Evolutionary conservation across 192 early-diverging fungal genomes (phyloP).

Genomic region (Ambispora gerdemannii): DNA sequence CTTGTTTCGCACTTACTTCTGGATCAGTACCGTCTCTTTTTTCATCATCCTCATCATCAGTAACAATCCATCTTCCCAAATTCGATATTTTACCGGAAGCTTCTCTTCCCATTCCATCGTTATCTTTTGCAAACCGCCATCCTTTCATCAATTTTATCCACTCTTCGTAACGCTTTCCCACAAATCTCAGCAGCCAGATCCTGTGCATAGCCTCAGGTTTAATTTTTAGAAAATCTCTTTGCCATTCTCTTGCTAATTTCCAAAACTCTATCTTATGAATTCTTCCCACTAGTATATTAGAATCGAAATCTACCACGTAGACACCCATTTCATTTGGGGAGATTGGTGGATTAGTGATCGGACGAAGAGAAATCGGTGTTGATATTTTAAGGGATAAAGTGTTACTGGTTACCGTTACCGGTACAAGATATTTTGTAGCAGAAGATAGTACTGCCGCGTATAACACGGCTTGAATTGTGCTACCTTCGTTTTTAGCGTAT

Average conservation of each 20-base stretch:
- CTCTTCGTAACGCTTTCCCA: neutral
- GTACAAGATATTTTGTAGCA: neutral
- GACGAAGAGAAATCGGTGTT: too few relatives aligned
- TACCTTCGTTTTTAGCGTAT: neutral
- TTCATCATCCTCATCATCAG: neutral
- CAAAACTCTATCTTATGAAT: neutral
- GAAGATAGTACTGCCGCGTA: neutral
- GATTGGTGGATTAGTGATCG: neutral
- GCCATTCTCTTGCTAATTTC: neutral
- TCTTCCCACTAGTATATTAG: neutral
- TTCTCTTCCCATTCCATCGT: neutral
- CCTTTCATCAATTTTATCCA: neutral
- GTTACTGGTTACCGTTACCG: neutral
- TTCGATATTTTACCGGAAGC: neutral
- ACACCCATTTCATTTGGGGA: neutral
- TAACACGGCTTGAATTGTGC: neutral
- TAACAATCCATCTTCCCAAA: neutral
- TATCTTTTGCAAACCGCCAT: neutral
- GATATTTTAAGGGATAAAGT: too few relatives aligned
- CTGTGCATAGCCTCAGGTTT: neutral
- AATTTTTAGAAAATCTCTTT: neutral
- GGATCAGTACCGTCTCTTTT: neutral
- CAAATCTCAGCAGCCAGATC: neutral
- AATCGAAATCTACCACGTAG: neutral
- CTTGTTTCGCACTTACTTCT: neutral